Evolutionary conservation across 1,139 yeast species (phyloP), one percentile per base, ranked within the genome.

Genomic region (Casaregolazyma suthepensis): DNA sequence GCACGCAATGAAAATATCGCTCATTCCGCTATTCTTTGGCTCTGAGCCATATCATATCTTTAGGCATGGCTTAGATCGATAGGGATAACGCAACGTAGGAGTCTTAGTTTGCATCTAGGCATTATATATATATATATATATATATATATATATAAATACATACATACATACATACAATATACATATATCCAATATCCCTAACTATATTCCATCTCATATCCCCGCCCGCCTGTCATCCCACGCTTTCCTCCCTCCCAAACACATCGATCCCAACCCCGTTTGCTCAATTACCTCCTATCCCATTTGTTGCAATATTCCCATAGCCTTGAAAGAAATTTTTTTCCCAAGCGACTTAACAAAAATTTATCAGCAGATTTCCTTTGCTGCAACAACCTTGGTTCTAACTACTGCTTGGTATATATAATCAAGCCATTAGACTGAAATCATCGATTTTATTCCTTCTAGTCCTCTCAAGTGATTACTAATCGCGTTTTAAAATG

Each of bases 401-500:
- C 40, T 35, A 35, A 35, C 40, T 15, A 9, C 15, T 12, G 17
- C 40, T 35, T 35, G 40, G 40, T 35, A 13, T n/a, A 15, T n/a
- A 35, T 35, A 13, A n/a, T 17, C 40, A 35, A 35, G 40, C 17
- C 13, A 35, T 35, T 35, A n/a, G 40, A 15, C 40, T 38, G 17
- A 38, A 38, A 38, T 6, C 20, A 38, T 4, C 5, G 6, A 26
- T 7, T 2, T 26, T 26, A 7, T 7, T 26, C 10, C 31, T 7
- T 26, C 31, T 26, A 26, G 12, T 26, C 31, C 6, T 26, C 2
- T 26, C 31, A 22, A 42, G 23, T 42, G 23, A 17, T 19, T 42
- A 9, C 13, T 19, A 42, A 42, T 15, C 23, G 5, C 38, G 10
- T 9, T 45, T 23, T 48, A 53, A 50, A 20, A 72, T 73, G 80